Evolutionary conservation across 2,329 filamentous ascomycete genomes (phyloP), one percentile per base, ranked within the genome.

Genomic region (Aschersonia sp.): DNA sequence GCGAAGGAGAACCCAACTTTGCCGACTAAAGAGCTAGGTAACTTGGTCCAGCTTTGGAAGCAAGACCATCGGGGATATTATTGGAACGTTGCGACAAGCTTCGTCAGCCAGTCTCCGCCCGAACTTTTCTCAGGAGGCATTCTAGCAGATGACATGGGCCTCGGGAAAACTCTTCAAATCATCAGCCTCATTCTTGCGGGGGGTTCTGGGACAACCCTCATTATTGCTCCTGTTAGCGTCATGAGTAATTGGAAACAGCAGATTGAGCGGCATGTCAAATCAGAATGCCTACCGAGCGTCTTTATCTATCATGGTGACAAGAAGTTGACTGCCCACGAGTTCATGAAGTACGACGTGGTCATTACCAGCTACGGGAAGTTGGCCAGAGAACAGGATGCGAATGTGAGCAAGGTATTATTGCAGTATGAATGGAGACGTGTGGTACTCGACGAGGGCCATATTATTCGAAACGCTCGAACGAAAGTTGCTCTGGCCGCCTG

Each of bases 161-260:
- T 95, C 4, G 89, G 89, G 30, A 94, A 94, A 67, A 95, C 89
- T 0, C 72, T 95, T 6, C 85, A 94, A 60, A 75, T 89, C 45
- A 91, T 95, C 55, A 85, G 85, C 47, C 66, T 94, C 38, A 82
- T 95, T 48, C 66, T 89, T 46, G 69, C 70, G 4, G 72, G 71
- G 5, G 66, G 67, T 0, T 60, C 69, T 2, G 80, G 78, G 3
- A 69, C 81, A 1, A 94, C 87, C 0, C 71, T 95, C 29, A 89
- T 95, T 47, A 72, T 94, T 48, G 81, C 85, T 0, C 89, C 89
- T 0, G 75, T 94, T 5, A 83, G 82, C 46, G 87, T 94, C 28
- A 89, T 94, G 84, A 89, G 83, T 58, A 94, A 94, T 56, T 95
- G 89, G 89, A 79, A 78, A 55, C 79, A 83, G 47, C 88, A 94